Evolutionary conservation across 495 filamentous ascomycete genomes (phyloP), one percentile per base, ranked within the genome.

Genomic region (Aspergillus heteromorphus): DNA sequence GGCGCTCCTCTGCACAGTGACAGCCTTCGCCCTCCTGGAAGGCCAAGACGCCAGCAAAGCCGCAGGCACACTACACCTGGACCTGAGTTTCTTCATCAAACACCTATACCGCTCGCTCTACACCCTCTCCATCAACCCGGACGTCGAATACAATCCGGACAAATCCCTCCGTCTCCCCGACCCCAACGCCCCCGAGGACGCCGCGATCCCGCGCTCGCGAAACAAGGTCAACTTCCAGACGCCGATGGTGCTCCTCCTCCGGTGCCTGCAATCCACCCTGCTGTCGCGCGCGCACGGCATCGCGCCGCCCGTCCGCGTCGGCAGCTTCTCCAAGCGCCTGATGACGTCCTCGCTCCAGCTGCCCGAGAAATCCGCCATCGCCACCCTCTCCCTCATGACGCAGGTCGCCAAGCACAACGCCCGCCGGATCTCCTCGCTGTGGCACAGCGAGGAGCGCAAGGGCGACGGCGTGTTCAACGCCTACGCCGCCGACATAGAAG

Each of bases 191-290:
- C 16, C 54, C 57, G 25, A 63, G 52, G 45, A 21, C 43, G 29
- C 61, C 57, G 51, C 58, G 17, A 61, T 60, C 21, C 56, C 55
- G 27, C 54, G 63, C 20, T 51, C 64, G 16, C 61, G 60, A 59
- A 84, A 84, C 72, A 89, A 87, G 72, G 81, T 98, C 71, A 97
- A 98, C 74, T 82, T 96, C 47, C 87, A 91, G 63, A 97, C 93
- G 0, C 93, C 90, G 1, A 90, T 87, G 11, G 91, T 96, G 30
- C 84, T 98, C 40, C 83, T 97, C 42, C 78, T 97, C 59, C 87
- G 90, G 42, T 90, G 88, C 52, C 79, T 98, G 6, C 83, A 86
- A 17, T 85, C 87, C 10, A 80, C 88, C 34, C 81, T 98, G 16
- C 48, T 78, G 6, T 72, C 73, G 20, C 69, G 73, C 31, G 68